These are phyloP conservation scores for Magnusiomyces starmeri DNA, from an alignment of 1,139 yeast genomes.

Conservation along the genomic window DNA sequence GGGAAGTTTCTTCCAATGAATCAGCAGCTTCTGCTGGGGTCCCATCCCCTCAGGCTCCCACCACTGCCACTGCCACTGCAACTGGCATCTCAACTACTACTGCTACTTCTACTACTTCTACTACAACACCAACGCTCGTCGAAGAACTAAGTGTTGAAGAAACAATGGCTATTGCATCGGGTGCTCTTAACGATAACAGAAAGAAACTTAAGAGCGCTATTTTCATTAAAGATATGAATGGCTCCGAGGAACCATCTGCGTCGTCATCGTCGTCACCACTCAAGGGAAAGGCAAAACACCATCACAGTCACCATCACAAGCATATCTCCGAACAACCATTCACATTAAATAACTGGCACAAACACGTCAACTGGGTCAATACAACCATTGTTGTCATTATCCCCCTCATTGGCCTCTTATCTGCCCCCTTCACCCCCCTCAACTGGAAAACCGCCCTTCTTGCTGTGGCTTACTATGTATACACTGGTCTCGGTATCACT, in stretches of 20 bases:
- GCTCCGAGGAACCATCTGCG: constrained; percentile 22
- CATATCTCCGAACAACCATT: constrained; percentile 93
- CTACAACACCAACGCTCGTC: neutral
- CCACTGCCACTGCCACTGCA: too few relatives aligned
- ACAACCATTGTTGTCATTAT: constrained; percentile 64
- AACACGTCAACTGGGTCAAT: constrained; percentile 92
- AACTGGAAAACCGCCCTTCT: constrained; percentile 52
- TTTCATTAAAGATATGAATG: constrained; percentile 52
- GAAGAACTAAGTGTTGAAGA: constrained; percentile 53
- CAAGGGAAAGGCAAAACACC: constrained; percentile 14
- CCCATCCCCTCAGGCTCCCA: too few relatives aligned
- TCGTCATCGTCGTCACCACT: too few relatives aligned
- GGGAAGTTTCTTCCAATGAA: too few relatives aligned
- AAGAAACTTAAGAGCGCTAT: constrained; percentile 46
- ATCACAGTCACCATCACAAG: constrained; percentile 30
- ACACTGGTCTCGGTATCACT: constrained; percentile 85
- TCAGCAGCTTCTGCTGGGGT: too few relatives aligned
- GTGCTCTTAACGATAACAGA: constrained; percentile 66
- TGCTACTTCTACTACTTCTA: too few relatives aligned
- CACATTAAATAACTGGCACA: constrained; percentile 75
- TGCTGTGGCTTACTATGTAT: constrained; percentile 54
- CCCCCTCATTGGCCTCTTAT: constrained; percentile 57
- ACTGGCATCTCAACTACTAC: too few relatives aligned
- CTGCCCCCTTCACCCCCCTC: constrained; percentile 52
- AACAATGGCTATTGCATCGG: constrained; percentile 85